phyloP scores from a whole-genome alignment of 2,329 filamentous ascomycete species.

The Cladophialophora chaetospira region DNA sequence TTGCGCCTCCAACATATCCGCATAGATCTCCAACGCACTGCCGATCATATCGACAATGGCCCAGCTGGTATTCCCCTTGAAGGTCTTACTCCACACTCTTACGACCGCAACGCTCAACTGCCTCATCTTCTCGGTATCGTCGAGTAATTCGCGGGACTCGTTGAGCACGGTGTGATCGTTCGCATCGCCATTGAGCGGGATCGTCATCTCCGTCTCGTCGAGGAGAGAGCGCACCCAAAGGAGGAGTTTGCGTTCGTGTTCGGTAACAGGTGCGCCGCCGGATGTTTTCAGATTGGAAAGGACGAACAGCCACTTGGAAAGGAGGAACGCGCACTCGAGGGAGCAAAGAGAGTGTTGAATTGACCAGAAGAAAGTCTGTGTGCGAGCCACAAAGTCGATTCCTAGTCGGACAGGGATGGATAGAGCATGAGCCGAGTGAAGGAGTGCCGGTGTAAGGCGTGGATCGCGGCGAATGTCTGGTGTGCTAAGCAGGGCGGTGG shows the following conservation, averaged over 20 bases:
- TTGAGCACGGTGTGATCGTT: slow-evolving; percentile 27
- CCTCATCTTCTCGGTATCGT: slow-evolving; percentile 47
- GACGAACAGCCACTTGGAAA: slow-evolving; percentile 50
- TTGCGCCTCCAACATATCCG: slow-evolving; percentile 44
- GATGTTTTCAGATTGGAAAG: slow-evolving; percentile 45
- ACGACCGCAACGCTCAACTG: slow-evolving; percentile 53
- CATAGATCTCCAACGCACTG: slow-evolving; percentile 49
- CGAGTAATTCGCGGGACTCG: slow-evolving; percentile 43
- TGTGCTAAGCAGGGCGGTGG: slow-evolving; percentile 47
- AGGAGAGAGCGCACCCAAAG: slow-evolving; percentile 54
- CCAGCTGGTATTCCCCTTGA: slow-evolving; percentile 54
- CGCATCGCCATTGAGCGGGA: slow-evolving; percentile 33
- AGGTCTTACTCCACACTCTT: slow-evolving; percentile 52
- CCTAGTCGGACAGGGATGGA: slow-evolving; percentile 58
- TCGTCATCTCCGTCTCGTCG: slow-evolving; percentile 52
- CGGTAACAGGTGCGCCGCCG: slow-evolving; percentile 45
- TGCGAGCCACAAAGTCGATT: slow-evolving; percentile 55
- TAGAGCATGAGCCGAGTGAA: slow-evolving; percentile 57
- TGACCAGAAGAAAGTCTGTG: slow-evolving; percentile 58
- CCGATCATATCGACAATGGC: slow-evolving; percentile 52
- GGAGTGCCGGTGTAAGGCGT: slow-evolving; percentile 51
- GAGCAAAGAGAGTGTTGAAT: slow-evolving; percentile 58
- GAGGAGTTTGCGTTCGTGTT: slow-evolving; percentile 50
- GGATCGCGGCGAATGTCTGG: slow-evolving; percentile 48
- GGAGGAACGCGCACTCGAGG: slow-evolving; percentile 55